These are phyloP conservation scores for Xanthoceras sorbifolium DNA, from an alignment of 345 rosid genomes.

Conservation along the genomic window DNA sequence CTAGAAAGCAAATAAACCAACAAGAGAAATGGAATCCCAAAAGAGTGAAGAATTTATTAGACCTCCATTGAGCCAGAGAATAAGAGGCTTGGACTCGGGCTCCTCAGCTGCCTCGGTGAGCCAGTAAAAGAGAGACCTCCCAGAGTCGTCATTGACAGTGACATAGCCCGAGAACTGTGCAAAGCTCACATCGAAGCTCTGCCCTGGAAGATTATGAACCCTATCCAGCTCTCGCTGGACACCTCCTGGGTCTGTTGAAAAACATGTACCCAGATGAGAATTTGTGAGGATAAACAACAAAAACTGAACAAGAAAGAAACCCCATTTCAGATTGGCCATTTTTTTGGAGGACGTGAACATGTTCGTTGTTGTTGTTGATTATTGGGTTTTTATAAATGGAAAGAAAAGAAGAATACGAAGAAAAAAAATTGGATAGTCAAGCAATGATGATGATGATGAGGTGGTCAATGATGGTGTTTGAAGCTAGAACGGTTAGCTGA, in stretches of 20 bases:
- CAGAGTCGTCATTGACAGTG: slow-evolving; percentile 60
- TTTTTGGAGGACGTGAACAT: neutral
- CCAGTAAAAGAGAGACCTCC: slow-evolving; percentile 89
- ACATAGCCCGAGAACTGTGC: slow-evolving; percentile 75
- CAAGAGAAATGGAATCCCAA: neutral
- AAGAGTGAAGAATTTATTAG: neutral
- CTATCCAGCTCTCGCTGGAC: slow-evolving; percentile 62
- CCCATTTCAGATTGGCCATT: slow-evolving; percentile 25
- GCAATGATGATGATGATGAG: too few species aligned
- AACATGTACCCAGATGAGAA: slow-evolving; percentile 33
- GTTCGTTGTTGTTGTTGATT: neutral
- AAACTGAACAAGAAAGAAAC: slow-evolving; percentile 1
- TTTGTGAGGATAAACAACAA: slow-evolving; percentile 11
- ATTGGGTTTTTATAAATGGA: neutral
- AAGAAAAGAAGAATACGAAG: too few species aligned
- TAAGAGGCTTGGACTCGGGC: slow-evolving; percentile 78
- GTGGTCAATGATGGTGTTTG: too few species aligned
- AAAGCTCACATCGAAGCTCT: slow-evolving; percentile 59
- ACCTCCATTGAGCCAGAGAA: slow-evolving; percentile 97
- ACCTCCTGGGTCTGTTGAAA: slow-evolving; percentile 30
- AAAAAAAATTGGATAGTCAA: neutral
- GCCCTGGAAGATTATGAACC: slow-evolving; percentile 70
- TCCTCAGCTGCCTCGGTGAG: slow-evolving; percentile 72
- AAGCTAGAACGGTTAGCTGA: too few species aligned
- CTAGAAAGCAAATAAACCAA: neutral